Evolutionary conservation across 2,329 filamentous ascomycete species (phyloP), one percentile per base, ranked within the genome.

Genomic region (Penicillium rolfsii): DNA sequence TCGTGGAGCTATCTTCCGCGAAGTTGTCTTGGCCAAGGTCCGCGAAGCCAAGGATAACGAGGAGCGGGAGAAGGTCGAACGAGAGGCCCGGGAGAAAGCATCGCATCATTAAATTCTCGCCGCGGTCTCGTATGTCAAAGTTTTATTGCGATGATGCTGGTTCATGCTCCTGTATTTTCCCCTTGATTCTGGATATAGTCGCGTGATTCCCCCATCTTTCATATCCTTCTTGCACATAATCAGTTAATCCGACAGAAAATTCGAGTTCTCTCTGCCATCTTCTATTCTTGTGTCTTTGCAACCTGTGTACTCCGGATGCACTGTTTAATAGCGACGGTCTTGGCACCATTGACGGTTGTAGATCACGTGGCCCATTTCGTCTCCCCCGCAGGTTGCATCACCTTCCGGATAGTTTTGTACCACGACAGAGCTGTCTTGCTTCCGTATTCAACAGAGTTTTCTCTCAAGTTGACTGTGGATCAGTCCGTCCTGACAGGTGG

Each of bases 21-120:
- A 97, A 77, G 91, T 98, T 12, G 94, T 97, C 14, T 82, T 97
- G 60, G 94, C 93, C 66, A 98, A 97, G 82, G 92, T 97, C 49
- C 87, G 90, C 62, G 93, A 97, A 78, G 90, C 91, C 85, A 96
- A 96, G 83, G 89, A 92, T 68, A 86, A 93, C 70, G 90, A 96
- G 74, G 88, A 93, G 73, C 86, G 85, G 35, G 83, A 90, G 68
- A 88, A 89, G 75, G 78, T 85, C 75, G 91, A 79, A 82, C 87
- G 77, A 81, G 88, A 81, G 59, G 82, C 81, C 6, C 75, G 79
- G 22, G 78, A 80, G 59, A 79, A 76, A 52, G 14, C 33, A 58
- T 46, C 41, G 22, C 53, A 43, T 60, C 52, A 36, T 55, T 41
- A 41, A 43, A 19, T 43, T 19, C 57, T 12, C 50, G 38, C 24